phyloP scores from a whole-genome alignment of 164 flowering plant species.

The Nymphaea thermarum region DNA sequence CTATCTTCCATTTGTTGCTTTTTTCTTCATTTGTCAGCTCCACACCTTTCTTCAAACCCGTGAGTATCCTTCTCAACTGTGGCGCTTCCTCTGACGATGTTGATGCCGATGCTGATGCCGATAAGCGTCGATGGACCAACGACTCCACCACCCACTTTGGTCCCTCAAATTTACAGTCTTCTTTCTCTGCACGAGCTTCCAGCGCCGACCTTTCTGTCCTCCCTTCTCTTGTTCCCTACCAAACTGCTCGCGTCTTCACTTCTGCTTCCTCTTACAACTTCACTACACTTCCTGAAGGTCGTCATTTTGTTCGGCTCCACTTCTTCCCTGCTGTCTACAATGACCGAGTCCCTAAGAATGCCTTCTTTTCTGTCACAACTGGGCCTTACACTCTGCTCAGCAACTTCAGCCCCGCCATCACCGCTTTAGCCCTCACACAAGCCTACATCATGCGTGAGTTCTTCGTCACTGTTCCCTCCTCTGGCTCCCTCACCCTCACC shows the following conservation, averaged over 20 bases:
- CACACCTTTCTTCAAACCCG: too few species aligned
- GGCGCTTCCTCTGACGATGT: constrained; percentile 21
- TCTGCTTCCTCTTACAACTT: constrained; percentile 30
- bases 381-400: constrained; percentile 31
- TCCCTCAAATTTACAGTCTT: constrained; percentile 8
- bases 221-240: constrained; percentile 38
- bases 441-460: constrained; percentile 54
- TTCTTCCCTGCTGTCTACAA: constrained; percentile 66
- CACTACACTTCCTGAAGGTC: constrained; percentile 12
- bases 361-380: constrained; percentile 43
- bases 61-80: constrained; percentile 22
- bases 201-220: constrained; percentile 25
- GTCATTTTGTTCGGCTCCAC: constrained; percentile 45
- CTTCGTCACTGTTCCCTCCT: constrained; percentile 11
- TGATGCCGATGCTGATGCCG: constrained; percentile 30
- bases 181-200: constrained; percentile 16
- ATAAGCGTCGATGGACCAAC: constrained; percentile 29
- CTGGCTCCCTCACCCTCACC: constrained; percentile 21
- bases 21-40: neutral
- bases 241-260: constrained; percentile 48
- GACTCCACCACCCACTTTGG: constrained; percentile 30
- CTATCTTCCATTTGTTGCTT: neutral
- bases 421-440: constrained; percentile 59
- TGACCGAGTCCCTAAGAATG: constrained; percentile 18
- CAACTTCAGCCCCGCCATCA: constrained; percentile 65